A percentile compares a stretch with the other conserved stretches of the same genome.
phyloP scores from a whole-genome alignment of 305 asterid genomes.

The Fraxinus albicans region DNA sequence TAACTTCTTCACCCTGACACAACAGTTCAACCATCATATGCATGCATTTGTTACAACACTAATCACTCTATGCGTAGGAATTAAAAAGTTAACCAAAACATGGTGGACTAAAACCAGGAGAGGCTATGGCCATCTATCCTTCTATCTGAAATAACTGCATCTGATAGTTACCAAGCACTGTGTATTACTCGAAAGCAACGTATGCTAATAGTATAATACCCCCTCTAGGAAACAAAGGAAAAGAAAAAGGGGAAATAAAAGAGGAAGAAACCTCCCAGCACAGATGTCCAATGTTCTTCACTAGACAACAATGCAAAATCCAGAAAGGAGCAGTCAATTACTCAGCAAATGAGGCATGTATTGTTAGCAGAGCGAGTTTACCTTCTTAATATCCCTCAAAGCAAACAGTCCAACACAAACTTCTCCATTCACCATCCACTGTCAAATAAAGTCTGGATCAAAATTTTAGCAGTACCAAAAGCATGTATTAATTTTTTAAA shows the following conservation, averaged over 20 bases:
- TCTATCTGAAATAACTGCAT: not conserved
- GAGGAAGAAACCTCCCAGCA: not conserved
- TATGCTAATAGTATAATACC: not conserved
- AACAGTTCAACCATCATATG: not conserved
- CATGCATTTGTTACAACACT: not conserved
- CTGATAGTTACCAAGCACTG: not conserved
- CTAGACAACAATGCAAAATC: constrained; percentile 1
- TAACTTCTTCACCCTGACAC: constrained; percentile 89
- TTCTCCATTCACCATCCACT: constrained; percentile 99
- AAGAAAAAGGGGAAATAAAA: not conserved
- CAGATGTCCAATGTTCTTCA: constrained; percentile 1
- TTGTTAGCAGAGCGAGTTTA: constrained; percentile 25
- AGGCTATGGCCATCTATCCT: not conserved
- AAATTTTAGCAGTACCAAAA: constrained; percentile 9
- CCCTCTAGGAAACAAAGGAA: not conserved
- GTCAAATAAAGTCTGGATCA: constrained; percentile 31
- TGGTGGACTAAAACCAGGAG: not conserved
- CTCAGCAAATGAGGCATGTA: not conserved
- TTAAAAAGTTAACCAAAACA: not conserved
- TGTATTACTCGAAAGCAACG: not conserved
- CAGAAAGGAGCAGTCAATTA: not conserved
- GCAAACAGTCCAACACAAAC: constrained; percentile 95
- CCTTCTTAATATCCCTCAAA: constrained; percentile 83
- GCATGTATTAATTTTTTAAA: not conserved
- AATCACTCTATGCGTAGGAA: not conserved